Percentiles rank a stretch among this genome's conserved stretches.
phyloP scores from a whole-genome alignment of 2,329 filamentous ascomycete species.

The Trichoderma sp. region DNA sequence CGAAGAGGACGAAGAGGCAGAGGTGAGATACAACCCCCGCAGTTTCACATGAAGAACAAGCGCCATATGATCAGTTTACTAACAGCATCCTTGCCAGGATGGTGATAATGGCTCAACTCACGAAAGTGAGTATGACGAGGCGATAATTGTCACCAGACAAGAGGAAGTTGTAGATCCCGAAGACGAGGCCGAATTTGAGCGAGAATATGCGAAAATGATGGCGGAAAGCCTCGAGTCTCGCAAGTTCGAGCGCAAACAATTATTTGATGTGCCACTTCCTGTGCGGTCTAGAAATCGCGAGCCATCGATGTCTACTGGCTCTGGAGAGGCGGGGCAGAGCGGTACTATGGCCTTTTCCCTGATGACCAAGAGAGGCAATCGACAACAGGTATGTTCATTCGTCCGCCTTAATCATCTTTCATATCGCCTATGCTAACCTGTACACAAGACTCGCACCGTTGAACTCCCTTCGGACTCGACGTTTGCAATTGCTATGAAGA shows the following conservation, averaged over 20 bases:
- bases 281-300: conserved; percentile 75
- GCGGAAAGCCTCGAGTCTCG: conserved; percentile 92
- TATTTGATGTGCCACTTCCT: conserved; percentile 96
- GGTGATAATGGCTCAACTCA: conserved; percentile 51
- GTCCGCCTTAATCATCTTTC: conserved; percentile 1
- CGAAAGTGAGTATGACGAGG: conserved; percentile 73
- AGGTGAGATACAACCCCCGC: conserved; percentile 43
- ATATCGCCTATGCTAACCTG: not conserved
- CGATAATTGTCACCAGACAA: conserved; percentile 87
- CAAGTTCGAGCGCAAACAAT: conserved; percentile 90
- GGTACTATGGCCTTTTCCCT: conserved; percentile 94
- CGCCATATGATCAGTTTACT: conserved; percentile 48
- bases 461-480: conserved; percentile 88
- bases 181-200: conserved; percentile 94
- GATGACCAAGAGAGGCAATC: conserved; percentile 92
- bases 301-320: conserved; percentile 36
- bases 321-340: conserved; percentile 30
- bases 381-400: conserved; percentile 69
- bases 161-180: conserved; percentile 91
- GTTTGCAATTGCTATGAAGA: conserved; percentile 95
- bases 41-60: not conserved
- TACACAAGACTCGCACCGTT: conserved; percentile 78
- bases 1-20: conserved; percentile 61
- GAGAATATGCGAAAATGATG: conserved; percentile 98
- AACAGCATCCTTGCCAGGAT: conserved; percentile 50